Base-by-base conservation (phyloP, 2,329 filamentous ascomycete genomes). In the Epicoccum sorghinum region DNA sequence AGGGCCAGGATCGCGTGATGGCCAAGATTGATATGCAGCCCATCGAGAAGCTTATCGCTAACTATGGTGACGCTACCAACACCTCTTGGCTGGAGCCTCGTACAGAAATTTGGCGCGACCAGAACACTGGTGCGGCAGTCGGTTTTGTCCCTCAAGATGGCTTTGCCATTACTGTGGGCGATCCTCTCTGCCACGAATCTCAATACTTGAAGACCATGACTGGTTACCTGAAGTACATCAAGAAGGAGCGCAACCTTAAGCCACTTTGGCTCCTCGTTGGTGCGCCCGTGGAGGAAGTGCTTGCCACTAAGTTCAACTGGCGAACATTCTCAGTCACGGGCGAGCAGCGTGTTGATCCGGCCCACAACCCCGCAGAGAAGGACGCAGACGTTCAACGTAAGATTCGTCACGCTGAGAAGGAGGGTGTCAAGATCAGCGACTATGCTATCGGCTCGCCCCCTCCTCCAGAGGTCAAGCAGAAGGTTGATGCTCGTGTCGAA, bases 1-100 rank as follows among this genome's bases (percentile, higher is more conserved):
- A 75, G 70, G 62, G 80, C 76, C 52, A 81, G 78, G 68, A 83
- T 75, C 74, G 78, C 45, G 75, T 71, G 41, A 46, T 73, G 3
- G 80, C 80, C 10, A 71, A 77, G 46, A 77, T 80, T 7, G 81
- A 87, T 44, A 79, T 89, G 48, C 92, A 92, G 46, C 82, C 90
- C 0, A 73, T 97, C 4, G 90, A 93, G 71, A 89, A 96, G 70
- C 86, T 97, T 37, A 92, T 97, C 72, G 91, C 91, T 69, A 97
- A 97, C 75, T 97, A 97, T 65, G 93, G 93, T 58, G 93, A 97
- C 74, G 91, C 93, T 2, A 92, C 91, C 43, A 96, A 96, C 69
- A 97, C 93, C 0, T 95, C 91, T 0, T 97, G 92, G 91, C 84
- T 95, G 7, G 93, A 97, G 72, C 89, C 92, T 6, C 87, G 91